Base-by-base conservation (phyloP, 2,329 filamentous ascomycete species). In the Aureobasidium sp. region DNA sequence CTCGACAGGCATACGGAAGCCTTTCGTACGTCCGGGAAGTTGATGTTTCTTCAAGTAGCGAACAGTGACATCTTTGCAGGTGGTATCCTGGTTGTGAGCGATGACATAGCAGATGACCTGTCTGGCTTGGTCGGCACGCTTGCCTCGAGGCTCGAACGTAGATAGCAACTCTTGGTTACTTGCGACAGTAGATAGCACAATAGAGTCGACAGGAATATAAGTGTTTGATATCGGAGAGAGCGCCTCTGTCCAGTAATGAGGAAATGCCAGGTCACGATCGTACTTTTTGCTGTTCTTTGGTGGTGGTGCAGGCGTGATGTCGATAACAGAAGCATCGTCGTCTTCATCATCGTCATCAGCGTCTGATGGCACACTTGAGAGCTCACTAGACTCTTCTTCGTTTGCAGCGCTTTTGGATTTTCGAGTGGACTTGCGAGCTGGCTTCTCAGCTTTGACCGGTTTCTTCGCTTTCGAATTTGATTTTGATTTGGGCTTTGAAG, bases 221-320 rank as follows among this genome's bases (percentile, higher is more conserved):
- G 85, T 90, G 59, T 90, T 84, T 0, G 90, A 93, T 3, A 90
- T 80, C 1, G 91, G 88, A 0, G 92, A 97, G 2, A 94, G 79
- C 2, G 90, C 88, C 73, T 99, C 94, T 0, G 89, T 88, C 94
- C 94, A 99, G 73, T 97, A 97, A 55, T 89, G 88, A 1, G 94
- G 92, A 66, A 87, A 94, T 2, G 86, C 84, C 32, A 97, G 79
- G 66, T 96, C 91, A 25, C 81, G 79, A 67, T 96, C 91, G 67
- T 87, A 89, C 59, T 81, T 79, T 62, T 79, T 80, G 42, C 72
- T 61, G 41, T 66, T 74, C 66, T 75, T 81, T 55, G 72, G 74
- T 5, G 77, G 74, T 2, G 74, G 73, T 8, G 75, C 65, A 36
- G 78, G 75, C 13, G 78, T 79, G 25, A 87, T 66, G 61, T 88